Base-by-base conservation (phyloP, 73 alveolate species). In the Paramecium bursaria region DNA sequence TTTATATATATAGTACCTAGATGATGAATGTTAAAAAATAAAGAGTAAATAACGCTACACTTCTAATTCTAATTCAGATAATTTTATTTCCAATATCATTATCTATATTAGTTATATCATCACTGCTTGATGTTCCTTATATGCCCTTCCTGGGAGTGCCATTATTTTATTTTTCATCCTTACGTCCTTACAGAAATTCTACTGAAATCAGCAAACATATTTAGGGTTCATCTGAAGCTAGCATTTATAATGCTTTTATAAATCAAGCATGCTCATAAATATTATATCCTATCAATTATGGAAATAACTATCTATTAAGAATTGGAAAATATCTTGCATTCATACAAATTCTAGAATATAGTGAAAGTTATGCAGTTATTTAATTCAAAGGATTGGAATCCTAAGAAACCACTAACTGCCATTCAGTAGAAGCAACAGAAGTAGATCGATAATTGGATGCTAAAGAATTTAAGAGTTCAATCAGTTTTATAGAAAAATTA, bases 311-410 rank as follows among this genome's bases (percentile, higher is more conserved):
- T 46, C n/a, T 79, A 4, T 9, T 79, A 25, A 79, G 89, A 55
- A 55, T 79, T 29, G 89, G 76, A 14, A 79, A 79, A 21, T 79
- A 79, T 44, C 25, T 79, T 39, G 89, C 79, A 15, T 53, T 73
- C 0, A 21, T 79, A 9, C 48, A 79, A 79, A n/a, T 79, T 3
- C 54, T 79, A 39, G 89, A 79, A 55, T 53, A 79, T 21, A 31
- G 77, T 19, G 53, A 57, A 23, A 48, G 60, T 13, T 79, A 54
- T 79, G 89, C 77, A 15, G 89, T 79, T 0, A 35, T 79, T 10
- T 44, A 79, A 73, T 73, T 79, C 14, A 79, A 73, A 61, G 89
- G 89, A 29, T 79, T 79, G 23, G 89, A 79, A 54, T 79, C 89
- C 21, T 44, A 79, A 26, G 89, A 79, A 60, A 79, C 76, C 10